These are phyloP conservation scores for Pleurotus giganteus DNA, from an alignment of 768 basidiomycete genomes.

Conservation along the genomic window DNA sequence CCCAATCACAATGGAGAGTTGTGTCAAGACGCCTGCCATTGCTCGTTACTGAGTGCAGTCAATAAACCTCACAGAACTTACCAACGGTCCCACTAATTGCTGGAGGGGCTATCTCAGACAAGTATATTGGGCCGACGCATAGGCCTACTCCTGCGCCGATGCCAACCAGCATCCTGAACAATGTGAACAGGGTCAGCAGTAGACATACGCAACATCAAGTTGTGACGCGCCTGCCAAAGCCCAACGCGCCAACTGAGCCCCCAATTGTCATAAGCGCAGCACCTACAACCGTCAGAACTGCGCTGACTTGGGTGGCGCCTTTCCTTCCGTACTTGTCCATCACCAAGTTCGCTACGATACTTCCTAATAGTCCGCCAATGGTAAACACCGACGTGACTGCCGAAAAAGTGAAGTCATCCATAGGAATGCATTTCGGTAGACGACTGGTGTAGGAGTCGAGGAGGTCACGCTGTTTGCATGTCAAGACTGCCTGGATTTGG, in stretches of 20 bases:
- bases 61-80: constrained; percentile 24
- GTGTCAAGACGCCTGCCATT: constrained; percentile 69
- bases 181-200: background rate
- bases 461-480: constrained; percentile 47
- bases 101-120: constrained; percentile 82
- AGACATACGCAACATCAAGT: background rate
- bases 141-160: constrained; percentile 69
- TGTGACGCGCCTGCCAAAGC: constrained; percentile 59
- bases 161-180: constrained; percentile 60
- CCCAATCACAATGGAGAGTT: constrained; percentile 80
- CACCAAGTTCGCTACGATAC: constrained; percentile 59
- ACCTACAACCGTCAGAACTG: constrained; percentile 55
- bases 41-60: background rate
- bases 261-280: constrained; percentile 67
- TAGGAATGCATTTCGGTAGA: constrained; percentile 74
- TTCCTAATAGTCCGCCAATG: constrained; percentile 82
- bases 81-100: constrained; percentile 75
- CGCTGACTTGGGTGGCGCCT: constrained; percentile 59
- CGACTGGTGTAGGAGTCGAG: constrained; percentile 19
- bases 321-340: constrained; percentile 75
- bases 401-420: constrained; percentile 77
- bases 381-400: constrained; percentile 85
- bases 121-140: constrained; percentile 79
- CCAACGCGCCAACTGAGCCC: constrained; percentile 49
- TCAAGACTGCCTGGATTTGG: constrained; percentile 78